Base-by-base conservation (phyloP, 148 eudicot genomes). In the Gaultheria prostrata region DNA sequence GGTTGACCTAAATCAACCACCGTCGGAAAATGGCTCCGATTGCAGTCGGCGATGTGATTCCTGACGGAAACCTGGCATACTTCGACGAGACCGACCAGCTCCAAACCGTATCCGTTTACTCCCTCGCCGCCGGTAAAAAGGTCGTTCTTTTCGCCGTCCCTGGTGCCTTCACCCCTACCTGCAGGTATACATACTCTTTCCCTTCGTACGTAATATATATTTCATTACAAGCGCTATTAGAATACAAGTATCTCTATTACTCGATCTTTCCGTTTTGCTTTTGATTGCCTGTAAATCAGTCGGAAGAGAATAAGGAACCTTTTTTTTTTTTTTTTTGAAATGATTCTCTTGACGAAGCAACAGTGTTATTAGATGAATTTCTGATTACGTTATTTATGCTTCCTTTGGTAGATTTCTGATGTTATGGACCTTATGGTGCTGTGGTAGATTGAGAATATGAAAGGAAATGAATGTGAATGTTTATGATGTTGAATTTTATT, bases 151-250 rank as follows among this genome's bases (percentile, higher is more conserved):
- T 93, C 48, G 94, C 86, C 12, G 94, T 92, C 70, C 97, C 97
- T 80, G 97, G 97, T 33, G 97, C 97, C 73, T 93, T 93, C 83
- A 93, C 98, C 79, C 97, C 98, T n/a, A 93, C 97, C 78, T 95
- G 98, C 98, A 95, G 98, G 98, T 94, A 67, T 33, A 63, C 13
- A 61, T 8, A 30, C 20, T 2, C 48, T 10, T 10, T 78, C 26
- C 15, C 17, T 33, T 24, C 5, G 57, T 7, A 3, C 4, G 43
- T 39, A 39, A 39, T 39, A 39, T 39, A 39, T 5, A 39, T 39
- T 39, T 39, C 43, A 39, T 33, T 39, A 39, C 43, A 39, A 39
- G 43, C 1, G 43, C 43, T 39, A 39, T 39, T 39, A 39, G 43
- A 39, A 39, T 39, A 39, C 7, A 39, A 39, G 43, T 39, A 39